Conservation (phyloP, 2,329 filamentous ascomycete species). For the Aureobasidium melanogenum region DNA sequence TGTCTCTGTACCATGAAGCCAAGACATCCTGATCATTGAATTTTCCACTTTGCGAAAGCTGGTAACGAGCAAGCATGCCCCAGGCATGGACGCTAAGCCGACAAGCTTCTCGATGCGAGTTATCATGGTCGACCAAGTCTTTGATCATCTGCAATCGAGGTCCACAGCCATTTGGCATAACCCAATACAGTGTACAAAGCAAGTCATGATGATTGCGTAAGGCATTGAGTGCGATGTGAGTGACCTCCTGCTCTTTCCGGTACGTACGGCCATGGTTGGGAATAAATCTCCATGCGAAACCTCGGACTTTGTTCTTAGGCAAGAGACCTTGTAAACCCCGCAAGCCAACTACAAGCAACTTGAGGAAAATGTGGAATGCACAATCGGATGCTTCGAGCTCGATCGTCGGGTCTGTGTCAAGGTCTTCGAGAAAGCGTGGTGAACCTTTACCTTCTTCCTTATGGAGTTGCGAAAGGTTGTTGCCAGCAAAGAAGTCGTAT, state of each 20-base stretch:
- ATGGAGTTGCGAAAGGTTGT: constrained; percentile 42
- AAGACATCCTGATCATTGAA: constrained; percentile 38
- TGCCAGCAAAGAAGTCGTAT: constrained; percentile 53
- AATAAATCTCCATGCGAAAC: constrained; percentile 48
- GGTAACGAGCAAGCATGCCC: constrained; percentile 48
- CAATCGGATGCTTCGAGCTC: constrained; percentile 40
- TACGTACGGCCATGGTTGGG: constrained; percentile 54
- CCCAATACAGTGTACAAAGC: constrained; percentile 51
- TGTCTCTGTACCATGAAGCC: constrained; percentile 46
- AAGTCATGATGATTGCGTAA: constrained; percentile 55
- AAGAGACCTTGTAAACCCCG: constrained; percentile 38
- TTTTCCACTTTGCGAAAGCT: constrained; percentile 45
- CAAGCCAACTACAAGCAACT: constrained; percentile 45
- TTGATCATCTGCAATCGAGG: constrained; percentile 44
- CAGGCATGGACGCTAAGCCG: constrained; percentile 50
- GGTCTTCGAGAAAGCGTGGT: constrained; percentile 43
- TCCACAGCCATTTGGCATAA: constrained; percentile 44
- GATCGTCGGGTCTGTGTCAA: constrained; percentile 36
- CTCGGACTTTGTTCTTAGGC: constrained; percentile 45
- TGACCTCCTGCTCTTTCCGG: constrained; percentile 47
- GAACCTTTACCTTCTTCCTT: constrained; percentile 45
- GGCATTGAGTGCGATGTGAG: constrained; percentile 46
- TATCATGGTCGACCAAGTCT: constrained; percentile 47
- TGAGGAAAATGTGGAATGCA: constrained; percentile 52
- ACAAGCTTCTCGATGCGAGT: constrained; percentile 51